Base-by-base conservation (phyloP, 371 early-diverging fungal species). In the Rhizopus stolonifer region DNA sequence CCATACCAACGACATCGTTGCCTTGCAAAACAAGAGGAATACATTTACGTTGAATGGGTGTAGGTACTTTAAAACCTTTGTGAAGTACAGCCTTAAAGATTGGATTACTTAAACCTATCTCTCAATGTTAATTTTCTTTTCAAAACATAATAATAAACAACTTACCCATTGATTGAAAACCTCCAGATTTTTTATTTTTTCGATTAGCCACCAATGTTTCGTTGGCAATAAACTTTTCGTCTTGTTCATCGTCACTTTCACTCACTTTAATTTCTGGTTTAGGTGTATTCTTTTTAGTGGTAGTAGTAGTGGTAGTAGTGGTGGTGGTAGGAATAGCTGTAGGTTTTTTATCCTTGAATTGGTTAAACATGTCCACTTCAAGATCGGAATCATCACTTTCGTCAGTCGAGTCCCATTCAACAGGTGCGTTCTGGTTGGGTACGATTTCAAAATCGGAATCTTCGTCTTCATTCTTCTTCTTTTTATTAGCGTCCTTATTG, bases 21-120 rank as follows among this genome's bases (percentile, higher is more conserved):
- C 95, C 94, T 52, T 92, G 83, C 67, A 97, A 73, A 36, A 96
- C 84, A 46, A 91, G 67, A 15, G 97, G 99, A 49, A 99, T 95
- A 36, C 91, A 82, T 69, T 94, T 95, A 58, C 99, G 87, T 74
- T 99, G 99, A 64, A 99, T 98, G 0, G 99, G 99, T 17, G 99
- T 99, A 19, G 99, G 99, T 11, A 95, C 86, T 60, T 94, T 93
- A 77, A 91, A 98, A 8, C 98, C 98, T 67, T 93, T 93, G 53
- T 90, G 81, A 24, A 87, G 65, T 60, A 96, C 83, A 14, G 94
- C 93, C 46, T 90, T 90, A 74, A 89, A 92, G n/a, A 91, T 63
- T 13, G 81, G 79, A 50, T 80, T 80, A 36, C 86, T 86, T 49
- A 93, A 69, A 47, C 91, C 89, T 84, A 57, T 42, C n/a, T n/a